Evolutionary conservation across 805 yeast species (phyloP), one percentile per base, ranked within the genome.

Genomic region (Saitoella complicata): DNA sequence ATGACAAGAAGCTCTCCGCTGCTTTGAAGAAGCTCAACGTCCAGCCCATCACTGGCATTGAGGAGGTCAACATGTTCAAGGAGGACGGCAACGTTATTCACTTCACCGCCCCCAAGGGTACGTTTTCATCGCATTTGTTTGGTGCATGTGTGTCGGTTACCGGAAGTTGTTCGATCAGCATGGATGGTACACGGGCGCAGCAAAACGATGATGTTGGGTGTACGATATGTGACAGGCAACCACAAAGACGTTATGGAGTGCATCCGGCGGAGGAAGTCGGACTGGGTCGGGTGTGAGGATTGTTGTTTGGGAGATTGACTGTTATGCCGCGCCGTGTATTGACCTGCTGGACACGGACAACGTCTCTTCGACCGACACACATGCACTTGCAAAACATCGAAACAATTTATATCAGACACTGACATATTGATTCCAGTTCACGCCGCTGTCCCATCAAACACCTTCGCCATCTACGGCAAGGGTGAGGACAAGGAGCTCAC

Each of bases 31-130:
- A 87, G 71, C 73, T 88, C 65, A 80, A 82, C 68, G 93, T 87
- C 54, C 83, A 80, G 68, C 80, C 85, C 59, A 69, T 88, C 57
- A 86, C 81, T 55, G 85, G 82, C 60, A 79, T 88, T 59, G 94
- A 85, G 65, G 96, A 88, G 73, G 97, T 95, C 61, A 88, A 87
- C 77, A 83, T 88, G 74, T 87, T 91, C 82, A 81, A 74, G 68
- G 95, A 85, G 53, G 95, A 88, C 66, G 96, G 96, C 63, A 80
- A 79, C 63, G 95, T 91, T 53, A 71, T 88, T 67, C 95, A 88
- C 72, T 85, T 91, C 76, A 78, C 82, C 74, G 80, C 91, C 67
- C 95, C 91, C 55, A 93, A 91, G 40, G 54, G 54, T 51, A 42
- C 6, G 53, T 12, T 36, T 5, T 30, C 10, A 6, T 11, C n/a